Base-by-base conservation (phyloP, 1,284 basidiomycete species). In the Phlebopus sp. region DNA sequence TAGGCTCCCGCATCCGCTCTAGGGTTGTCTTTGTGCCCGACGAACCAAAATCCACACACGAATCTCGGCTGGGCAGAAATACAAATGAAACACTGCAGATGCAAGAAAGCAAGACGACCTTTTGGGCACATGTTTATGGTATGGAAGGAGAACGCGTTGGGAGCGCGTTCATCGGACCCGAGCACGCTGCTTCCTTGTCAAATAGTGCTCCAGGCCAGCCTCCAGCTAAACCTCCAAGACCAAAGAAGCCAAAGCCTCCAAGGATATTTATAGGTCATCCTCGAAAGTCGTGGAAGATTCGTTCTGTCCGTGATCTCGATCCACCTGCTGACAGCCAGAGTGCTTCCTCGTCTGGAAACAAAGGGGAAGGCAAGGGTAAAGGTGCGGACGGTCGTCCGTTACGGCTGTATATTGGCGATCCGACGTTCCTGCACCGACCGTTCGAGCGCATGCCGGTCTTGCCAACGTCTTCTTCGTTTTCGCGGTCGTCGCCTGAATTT, bases 61-160 rank as follows among this genome's bases (percentile, higher is more conserved):
- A 30, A 19, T 14, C 30, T 42, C 14, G 27, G 15, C 1, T 5
- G 1, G 27, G 27, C 8, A 8, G 27, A 29, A 29, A 11, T 29
- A 8, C 27, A 29, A 29, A 8, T 29, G 10, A 8, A 11, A 11
- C 27, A 9, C 4, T 11, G 4, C 8, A 29, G 27, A 9, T 29
- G 2, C 27, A 29, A 2, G 27, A 29, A 11, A 29, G 9, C 27
- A 29, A 11, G 27, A 3, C 62, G 1, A 54, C 37, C n/a, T 67
- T 67, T 14, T 67, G 63, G 63, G 66, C 66, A 7, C 64, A 67
- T 25, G 64, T 68, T 5, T 67, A 64, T 5, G 61, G 61, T 13
- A 36, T 67, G 29, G 55, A 64, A 42, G 63, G 66, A 0, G 51
- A 66, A 3, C 61, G 40, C 1, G 23, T 64, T 6, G 63, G 66